Base-by-base conservation (phyloP, 805 yeast genomes). In the Pichia deserticola region DNA sequence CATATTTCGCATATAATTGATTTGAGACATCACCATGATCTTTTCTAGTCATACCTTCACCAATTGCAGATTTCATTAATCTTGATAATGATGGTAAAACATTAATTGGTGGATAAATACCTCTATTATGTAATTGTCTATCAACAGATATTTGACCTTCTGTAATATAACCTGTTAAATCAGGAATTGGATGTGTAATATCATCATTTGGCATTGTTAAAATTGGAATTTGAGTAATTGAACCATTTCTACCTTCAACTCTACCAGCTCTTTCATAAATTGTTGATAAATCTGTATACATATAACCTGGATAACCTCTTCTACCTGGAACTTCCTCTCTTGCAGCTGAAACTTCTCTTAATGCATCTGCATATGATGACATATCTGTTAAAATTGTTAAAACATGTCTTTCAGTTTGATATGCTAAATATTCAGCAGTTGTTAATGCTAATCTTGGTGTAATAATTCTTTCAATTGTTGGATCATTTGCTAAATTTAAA, bases 291-390 rank as follows among this genome's bases (percentile, higher is more conserved):
- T 93, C 99, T 44, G 99, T 93, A 76, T 93, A 93, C 99, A 93
- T 93, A 72, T 93, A 93, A 86, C 99, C 99, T 57, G 99, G 99
- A 73, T 93, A 93, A 78, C 99, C 99, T 84, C 99, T 89, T 81
- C 99, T 89, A 79, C 99, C 99, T 67, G 99, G 99, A 43, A 93
- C 99, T 75, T 95, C 99, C 74, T 93, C 99, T 79, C 99, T 89
- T 44, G 99, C 99, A 54, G 99, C 99, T 56, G 97, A 89, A 46
- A 93, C 99, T 76, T 93, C 99, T 84, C 99, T 90, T 67, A 93
- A 77, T 39, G 99, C 99, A 70, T 93, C 99, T 39, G 99, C 99
- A 69, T 93, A 93, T n/a, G 99, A 93, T 30, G 97, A 89, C 99
- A 93, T 93, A 75, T 93, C 99, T 45, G 99, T 95, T 68, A 93